phyloP scores from a whole-genome alignment of 495 filamentous ascomycete species.

The Penicillium crystallinum region DNA sequence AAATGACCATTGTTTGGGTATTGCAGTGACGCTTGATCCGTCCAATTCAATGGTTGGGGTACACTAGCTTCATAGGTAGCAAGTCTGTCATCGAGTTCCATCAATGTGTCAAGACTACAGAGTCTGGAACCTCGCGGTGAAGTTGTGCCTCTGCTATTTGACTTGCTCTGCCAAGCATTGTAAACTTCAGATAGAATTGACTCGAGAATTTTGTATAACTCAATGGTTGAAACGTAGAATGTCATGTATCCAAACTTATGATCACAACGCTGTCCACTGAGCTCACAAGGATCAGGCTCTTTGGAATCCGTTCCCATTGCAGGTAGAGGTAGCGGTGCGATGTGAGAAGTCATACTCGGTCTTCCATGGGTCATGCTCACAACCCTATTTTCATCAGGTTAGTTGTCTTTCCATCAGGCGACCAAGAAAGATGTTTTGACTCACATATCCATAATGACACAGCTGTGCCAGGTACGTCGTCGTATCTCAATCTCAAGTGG shows the following conservation, averaged over 20 bases:
- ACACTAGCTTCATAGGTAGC: conserved; percentile 32
- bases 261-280: conserved; percentile 20
- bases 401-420: not conserved
- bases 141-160: conserved; percentile 9
- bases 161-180: conserved; percentile 30
- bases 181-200: conserved; percentile 41
- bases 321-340: conserved; percentile 30
- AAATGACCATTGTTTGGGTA: conserved; percentile 1
- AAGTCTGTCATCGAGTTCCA: conserved; percentile 38
- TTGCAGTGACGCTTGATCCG: conserved; percentile 3
- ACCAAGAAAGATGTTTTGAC: conserved; percentile 2
- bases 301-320: conserved; percentile 11
- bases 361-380: conserved; percentile 47
- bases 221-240: conserved; percentile 39
- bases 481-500: conserved; percentile 38
- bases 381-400: conserved; percentile 22
- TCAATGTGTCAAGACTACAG: conserved; percentile 34
- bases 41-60: conserved; percentile 36
- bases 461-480: conserved; percentile 46
- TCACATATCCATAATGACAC: conserved; percentile 45
- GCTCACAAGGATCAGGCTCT: conserved; percentile 18
- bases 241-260: conserved; percentile 22
- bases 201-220: conserved; percentile 40
- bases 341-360: conserved; percentile 41
- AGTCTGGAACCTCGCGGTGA: conserved; percentile 10